Evolutionary conservation across 495 filamentous ascomycete genomes (phyloP), one percentile per base, ranked within the genome.

Genomic region (Wilcoxina mikolae): DNA sequence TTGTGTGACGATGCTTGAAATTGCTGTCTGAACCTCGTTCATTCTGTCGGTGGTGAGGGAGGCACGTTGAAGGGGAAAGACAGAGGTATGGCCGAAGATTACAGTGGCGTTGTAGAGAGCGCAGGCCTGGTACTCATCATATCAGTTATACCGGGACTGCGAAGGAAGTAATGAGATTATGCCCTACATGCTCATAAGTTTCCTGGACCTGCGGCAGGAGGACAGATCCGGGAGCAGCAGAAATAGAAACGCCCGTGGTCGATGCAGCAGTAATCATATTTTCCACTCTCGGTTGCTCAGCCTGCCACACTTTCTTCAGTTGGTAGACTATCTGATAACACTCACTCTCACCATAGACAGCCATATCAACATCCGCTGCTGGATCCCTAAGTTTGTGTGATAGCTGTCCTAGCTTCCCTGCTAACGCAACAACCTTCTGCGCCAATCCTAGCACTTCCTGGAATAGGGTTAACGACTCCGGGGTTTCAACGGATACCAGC

Each of bases 71-170:
- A 65, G 65, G 7, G 69, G 65, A 67, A 72, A 76, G 61, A 78
- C 71, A 56, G 70, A 73, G 10, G 72, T 74, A 50, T 71, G 70
- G 31, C 74, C 76, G 57, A 49, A 49, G 18, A 49, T 49, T 7
- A 49, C 27, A 5, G 17, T 18, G 5, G 39, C 20, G 39, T 43
- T 43, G 39, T 43, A 43, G 7, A 43, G 39, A 4, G 39, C 39
- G 4, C 39, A 20, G 4, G 39, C 39, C 39, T 43, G 20, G 9
- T 15, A 7, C 7, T 7, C 31, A 15, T 35, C 31, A 35, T 7
- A n/a, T 76, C 75, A 28, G 78, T 68, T 17, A 77, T 62, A 49
- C 68, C 72, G n/a, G 67, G 68, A 42, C 73, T 72, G 54, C 74
- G 76, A 3, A 78, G 65, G 18, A 71, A 67, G n/a, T 68, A 49